Percentiles rank a stretch among this genome's conserved stretches.
phyloP scores from a whole-genome alignment of 257 asterid genomes.

The Salvia miltiorrhiza region DNA sequence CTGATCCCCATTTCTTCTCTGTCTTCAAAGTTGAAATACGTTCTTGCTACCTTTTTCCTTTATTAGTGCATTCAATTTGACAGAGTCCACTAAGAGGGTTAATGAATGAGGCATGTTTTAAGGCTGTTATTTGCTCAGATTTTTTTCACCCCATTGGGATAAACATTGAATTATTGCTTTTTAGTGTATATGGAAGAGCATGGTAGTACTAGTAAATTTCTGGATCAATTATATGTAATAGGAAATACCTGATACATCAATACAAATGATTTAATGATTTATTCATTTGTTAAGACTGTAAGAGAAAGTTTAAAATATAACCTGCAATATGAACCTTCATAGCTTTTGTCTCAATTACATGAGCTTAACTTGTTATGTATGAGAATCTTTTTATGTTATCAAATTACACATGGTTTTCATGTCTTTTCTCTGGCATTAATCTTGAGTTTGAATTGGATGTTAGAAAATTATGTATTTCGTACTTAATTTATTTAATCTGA shows the following conservation, averaged over 20 bases:
- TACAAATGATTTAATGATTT: background rate
- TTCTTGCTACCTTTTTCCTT: background rate
- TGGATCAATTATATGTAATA: background rate
- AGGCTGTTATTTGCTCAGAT: background rate
- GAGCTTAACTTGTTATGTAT: background rate
- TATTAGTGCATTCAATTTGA: background rate
- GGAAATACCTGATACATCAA: background rate
- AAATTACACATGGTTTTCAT: background rate
- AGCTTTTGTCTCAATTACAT: background rate
- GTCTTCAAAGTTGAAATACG: slow-evolving; percentile 9
- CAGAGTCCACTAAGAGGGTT: background rate
- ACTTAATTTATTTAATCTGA: background rate
- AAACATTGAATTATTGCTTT: background rate
- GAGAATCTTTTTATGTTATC: background rate
- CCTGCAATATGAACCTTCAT: background rate
- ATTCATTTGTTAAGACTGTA: background rate
- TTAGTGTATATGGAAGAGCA: background rate
- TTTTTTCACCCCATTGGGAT: background rate
- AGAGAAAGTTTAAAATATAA: background rate
- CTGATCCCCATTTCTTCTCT: background rate
- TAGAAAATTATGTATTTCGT: background rate
- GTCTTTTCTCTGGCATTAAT: background rate
- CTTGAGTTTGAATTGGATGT: background rate
- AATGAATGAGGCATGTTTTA: background rate
- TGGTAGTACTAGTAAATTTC: background rate